Evolutionary conservation across 2,329 filamentous ascomycete species (phyloP).

Genomic region (Diaporthe eres): DNA sequence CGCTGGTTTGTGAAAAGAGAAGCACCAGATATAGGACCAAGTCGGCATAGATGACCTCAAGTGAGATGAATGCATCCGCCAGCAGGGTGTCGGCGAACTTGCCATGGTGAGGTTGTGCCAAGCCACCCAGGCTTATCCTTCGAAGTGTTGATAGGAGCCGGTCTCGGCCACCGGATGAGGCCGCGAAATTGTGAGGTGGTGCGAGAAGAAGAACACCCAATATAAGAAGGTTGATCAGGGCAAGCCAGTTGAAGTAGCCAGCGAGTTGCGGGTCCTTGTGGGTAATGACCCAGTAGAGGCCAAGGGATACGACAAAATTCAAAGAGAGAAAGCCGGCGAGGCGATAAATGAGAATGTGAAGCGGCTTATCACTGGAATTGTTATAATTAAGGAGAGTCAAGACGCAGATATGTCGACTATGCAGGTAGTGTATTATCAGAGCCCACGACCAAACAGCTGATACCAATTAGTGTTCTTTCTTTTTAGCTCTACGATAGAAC

Average conservation of each 20-base stretch:
- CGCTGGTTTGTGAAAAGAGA: not conserved
- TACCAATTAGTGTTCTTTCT: not conserved
- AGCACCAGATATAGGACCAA: slow-evolving; percentile 2
- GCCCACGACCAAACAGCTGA: slow-evolving; percentile 23
- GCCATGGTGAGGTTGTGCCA: slow-evolving; percentile 19
- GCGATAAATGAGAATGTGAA: slow-evolving; percentile 24
- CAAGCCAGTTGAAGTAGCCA: slow-evolving; percentile 17
- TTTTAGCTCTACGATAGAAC: rapidly evolving
- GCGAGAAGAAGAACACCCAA: not conserved
- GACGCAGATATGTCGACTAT: slow-evolving; percentile 10
- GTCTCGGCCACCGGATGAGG: slow-evolving; percentile 8
- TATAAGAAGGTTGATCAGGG: slow-evolving; percentile 11
- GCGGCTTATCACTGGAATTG: slow-evolving; percentile 5
- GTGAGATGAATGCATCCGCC: slow-evolving; percentile 20
- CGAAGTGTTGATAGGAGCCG: not conserved
- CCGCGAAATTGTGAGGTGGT: slow-evolving; percentile 19
- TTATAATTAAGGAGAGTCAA: slow-evolving; percentile 28
- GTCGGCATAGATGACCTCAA: slow-evolving; percentile 4
- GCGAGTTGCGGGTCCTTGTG: slow-evolving; percentile 18
- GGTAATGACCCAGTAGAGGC: slow-evolving; percentile 13
- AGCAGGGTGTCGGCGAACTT: slow-evolving; percentile 25
- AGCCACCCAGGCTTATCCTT: slow-evolving; percentile 15
- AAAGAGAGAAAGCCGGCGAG: slow-evolving; percentile 11
- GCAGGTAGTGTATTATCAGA: slow-evolving; percentile 16
- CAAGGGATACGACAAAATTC: slow-evolving; percentile 4